These are phyloP conservation scores for Cercospora nicotianae DNA, from an alignment of 2,329 filamentous ascomycete genomes.

Conservation along the genomic window DNA sequence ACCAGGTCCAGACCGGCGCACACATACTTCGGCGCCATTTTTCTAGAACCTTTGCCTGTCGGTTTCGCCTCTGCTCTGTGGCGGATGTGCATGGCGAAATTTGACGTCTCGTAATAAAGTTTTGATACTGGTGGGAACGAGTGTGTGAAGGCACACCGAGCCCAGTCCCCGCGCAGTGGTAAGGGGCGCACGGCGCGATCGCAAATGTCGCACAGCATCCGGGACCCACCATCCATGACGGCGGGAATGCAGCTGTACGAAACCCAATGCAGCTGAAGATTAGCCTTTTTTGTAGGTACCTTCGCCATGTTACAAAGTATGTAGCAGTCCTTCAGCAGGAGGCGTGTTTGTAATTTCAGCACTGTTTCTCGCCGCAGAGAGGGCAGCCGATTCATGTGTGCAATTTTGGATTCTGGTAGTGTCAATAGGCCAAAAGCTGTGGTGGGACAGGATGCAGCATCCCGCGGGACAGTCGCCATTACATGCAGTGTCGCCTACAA, in stretches of 20 bases:
- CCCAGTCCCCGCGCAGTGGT: conserved; percentile 14
- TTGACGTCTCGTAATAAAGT: background rate
- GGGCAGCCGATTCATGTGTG: background rate
- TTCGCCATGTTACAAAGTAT: conserved; percentile 10
- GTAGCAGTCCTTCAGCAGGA: background rate
- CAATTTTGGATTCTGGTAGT: background rate
- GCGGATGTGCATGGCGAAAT: background rate
- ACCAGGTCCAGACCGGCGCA: background rate
- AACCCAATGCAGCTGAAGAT: background rate
- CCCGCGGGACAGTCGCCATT: background rate
- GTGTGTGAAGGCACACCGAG: background rate
- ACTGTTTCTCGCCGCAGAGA: background rate
- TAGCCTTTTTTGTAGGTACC: conserved; percentile 13
- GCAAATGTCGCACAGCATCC: conserved; percentile 15
- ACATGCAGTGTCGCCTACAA: background rate
- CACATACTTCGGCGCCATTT: background rate
- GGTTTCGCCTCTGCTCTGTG: background rate
- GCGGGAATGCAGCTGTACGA: conserved; percentile 11
- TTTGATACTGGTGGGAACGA: background rate
- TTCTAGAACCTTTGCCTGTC: background rate
- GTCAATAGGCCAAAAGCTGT: background rate
- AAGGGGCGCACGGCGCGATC: conserved; percentile 1
- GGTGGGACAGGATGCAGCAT: background rate
- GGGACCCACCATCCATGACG: conserved; percentile 14
- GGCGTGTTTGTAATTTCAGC: background rate